These are phyloP conservation scores for Vitis cinerea DNA, from an alignment of 164 flowering plant species.

Conservation along the genomic window DNA sequence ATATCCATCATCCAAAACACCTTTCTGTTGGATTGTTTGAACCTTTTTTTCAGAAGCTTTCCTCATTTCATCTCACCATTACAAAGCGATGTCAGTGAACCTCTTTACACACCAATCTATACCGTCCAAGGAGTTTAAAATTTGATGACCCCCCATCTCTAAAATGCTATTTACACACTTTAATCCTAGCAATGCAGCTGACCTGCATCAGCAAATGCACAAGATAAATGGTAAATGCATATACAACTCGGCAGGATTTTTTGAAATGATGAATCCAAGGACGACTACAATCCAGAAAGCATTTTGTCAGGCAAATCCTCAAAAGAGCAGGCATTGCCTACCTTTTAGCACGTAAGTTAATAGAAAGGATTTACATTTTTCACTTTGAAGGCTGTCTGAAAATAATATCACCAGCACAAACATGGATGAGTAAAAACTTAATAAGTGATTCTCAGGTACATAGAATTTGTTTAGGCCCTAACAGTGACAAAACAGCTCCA, in stretches of 20 bases:
- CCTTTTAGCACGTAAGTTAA: too few relatives aligned
- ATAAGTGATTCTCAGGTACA: too few relatives aligned
- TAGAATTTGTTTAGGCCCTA: too few relatives aligned
- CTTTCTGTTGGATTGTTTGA: not conserved
- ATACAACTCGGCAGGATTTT: not conserved
- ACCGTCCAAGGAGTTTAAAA: not conserved
- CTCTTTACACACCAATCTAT: constrained; percentile 8
- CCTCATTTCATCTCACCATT: not conserved
- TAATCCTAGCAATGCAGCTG: not conserved
- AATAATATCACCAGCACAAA: too few relatives aligned
- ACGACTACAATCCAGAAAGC: too few relatives aligned
- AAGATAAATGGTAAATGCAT: not conserved
- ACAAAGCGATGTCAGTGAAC: not conserved
- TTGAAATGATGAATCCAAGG: not conserved
- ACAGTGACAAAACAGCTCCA: too few relatives aligned
- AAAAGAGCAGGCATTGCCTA: too few relatives aligned
- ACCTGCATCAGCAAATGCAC: constrained; percentile 10
- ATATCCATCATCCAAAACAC: not conserved
- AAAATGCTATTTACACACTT: constrained; percentile 6
- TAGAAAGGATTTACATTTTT: too few relatives aligned
- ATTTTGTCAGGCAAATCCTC: too few relatives aligned
- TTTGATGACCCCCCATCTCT: constrained; percentile 4
- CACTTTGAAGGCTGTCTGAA: too few relatives aligned
- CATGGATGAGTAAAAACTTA: too few relatives aligned
- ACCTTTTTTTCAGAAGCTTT: not conserved